Evolutionary conservation across 1,139 yeast genomes (phyloP).

Genomic region (Sugiyamaella paludigena): DNA sequence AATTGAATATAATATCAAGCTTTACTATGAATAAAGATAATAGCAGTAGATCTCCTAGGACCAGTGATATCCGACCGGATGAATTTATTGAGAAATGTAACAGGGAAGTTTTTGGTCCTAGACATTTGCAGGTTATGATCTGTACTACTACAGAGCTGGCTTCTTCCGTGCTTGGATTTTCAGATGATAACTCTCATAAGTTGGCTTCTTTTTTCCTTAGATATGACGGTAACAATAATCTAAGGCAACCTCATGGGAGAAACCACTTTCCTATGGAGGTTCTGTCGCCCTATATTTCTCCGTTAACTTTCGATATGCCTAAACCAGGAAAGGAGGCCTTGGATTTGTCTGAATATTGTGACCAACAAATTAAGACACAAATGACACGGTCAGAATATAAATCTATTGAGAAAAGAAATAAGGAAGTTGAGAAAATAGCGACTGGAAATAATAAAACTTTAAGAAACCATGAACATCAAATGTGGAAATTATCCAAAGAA

Average conservation of each 20-base stretch:
- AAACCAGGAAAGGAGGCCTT: neutral
- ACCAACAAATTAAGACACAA: neutral
- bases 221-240: neutral
- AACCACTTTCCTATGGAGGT: neutral
- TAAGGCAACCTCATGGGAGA: no score
- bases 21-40: neutral
- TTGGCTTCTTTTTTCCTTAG: neutral
- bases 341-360: neutral
- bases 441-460: no score
- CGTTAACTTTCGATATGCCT: slow-evolving; percentile 3
- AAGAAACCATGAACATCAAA: no score
- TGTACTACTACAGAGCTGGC: slow-evolving; percentile 1
- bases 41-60: neutral
- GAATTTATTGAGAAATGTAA: slow-evolving; percentile 1
- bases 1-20: neutral
- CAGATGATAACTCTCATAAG: neutral
- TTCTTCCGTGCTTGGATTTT: neutral
- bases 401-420: no score
- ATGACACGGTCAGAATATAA: neutral
- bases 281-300: slow-evolving; percentile 3
- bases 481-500: no score
- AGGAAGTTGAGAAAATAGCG: no score
- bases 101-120: slow-evolving; percentile 2
- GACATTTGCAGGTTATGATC: neutral
- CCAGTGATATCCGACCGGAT: neutral